These are phyloP conservation scores for Onygenales sp. DNA, from an alignment of 2,329 filamentous ascomycete genomes.

Conservation along the genomic window DNA sequence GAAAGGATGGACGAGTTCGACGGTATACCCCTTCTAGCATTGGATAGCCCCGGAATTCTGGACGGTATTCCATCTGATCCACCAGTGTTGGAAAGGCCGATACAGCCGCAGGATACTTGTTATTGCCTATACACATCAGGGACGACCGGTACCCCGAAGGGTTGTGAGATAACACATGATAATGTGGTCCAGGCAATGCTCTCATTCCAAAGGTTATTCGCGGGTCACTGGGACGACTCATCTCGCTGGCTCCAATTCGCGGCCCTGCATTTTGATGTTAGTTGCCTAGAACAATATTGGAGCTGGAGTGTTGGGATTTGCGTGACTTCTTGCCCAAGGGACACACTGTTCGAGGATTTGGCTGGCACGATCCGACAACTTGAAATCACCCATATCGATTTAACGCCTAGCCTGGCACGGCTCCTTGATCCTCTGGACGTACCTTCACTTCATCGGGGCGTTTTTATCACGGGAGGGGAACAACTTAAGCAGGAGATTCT, in stretches of 20 bases:
- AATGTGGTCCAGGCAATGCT: slow-evolving; percentile 86
- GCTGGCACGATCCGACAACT: slow-evolving; percentile 61
- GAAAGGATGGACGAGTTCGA: slow-evolving; percentile 32
- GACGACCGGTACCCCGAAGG: slow-evolving; percentile 78
- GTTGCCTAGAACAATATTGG: slow-evolving; percentile 89
- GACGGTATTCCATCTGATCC: slow-evolving; percentile 26
- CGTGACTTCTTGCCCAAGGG: slow-evolving; percentile 70
- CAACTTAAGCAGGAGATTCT: slow-evolving; percentile 81
- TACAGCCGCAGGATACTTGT: slow-evolving; percentile 49
- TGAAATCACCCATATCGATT: slow-evolving; percentile 78
- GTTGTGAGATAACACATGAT: slow-evolving; percentile 78
- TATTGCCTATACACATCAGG: slow-evolving; percentile 85
- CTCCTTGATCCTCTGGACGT: slow-evolving; percentile 71
- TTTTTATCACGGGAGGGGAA: slow-evolving; percentile 91
- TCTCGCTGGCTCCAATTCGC: slow-evolving; percentile 90
- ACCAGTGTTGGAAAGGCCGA: slow-evolving; percentile 23
- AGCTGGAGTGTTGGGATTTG: slow-evolving; percentile 86
- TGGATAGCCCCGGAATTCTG: slow-evolving; percentile 34
- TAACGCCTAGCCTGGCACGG: slow-evolving; percentile 79
- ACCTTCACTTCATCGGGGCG: slow-evolving; percentile 66
- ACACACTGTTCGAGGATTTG: slow-evolving; percentile 78
- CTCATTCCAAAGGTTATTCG: slow-evolving; percentile 71
- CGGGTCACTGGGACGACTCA: slow-evolving; percentile 58
- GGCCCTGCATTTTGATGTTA: slow-evolving; percentile 90
- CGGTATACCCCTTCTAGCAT: slow-evolving; percentile 34